These are phyloP conservation scores for Tolypocladium ophioglossoides DNA, from an alignment of 2,329 filamentous ascomycete species.

Conservation along the genomic window DNA sequence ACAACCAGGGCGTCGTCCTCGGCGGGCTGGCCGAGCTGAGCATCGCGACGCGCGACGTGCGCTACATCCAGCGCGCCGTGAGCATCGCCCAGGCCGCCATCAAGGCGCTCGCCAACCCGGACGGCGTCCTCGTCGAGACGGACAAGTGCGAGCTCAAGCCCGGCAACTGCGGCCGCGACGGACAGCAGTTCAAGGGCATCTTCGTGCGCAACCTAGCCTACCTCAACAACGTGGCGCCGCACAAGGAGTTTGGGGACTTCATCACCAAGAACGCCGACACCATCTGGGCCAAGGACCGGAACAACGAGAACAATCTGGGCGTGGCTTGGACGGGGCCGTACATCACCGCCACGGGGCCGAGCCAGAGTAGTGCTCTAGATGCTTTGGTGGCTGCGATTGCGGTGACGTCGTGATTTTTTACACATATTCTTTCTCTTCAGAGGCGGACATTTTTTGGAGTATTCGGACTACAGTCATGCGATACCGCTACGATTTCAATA, in stretches of 20 bases:
- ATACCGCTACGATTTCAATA: not conserved
- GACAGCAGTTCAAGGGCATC: slow-evolving; percentile 61
- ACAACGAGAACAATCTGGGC: slow-evolving; percentile 38
- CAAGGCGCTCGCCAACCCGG: slow-evolving; percentile 26
- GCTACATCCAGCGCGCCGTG: slow-evolving; percentile 30
- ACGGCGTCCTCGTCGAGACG: slow-evolving; percentile 33
- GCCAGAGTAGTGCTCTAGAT: slow-evolving; percentile 57
- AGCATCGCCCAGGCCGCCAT: slow-evolving; percentile 44
- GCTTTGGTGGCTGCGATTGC: slow-evolving; percentile 51
- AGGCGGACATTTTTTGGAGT: not conserved
- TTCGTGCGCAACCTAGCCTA: slow-evolving; percentile 55
- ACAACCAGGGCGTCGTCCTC: slow-evolving; percentile 50
- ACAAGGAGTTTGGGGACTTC: slow-evolving; percentile 38
- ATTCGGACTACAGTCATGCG: not conserved
- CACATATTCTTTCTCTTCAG: not conserved
- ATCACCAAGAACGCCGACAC: slow-evolving; percentile 52
- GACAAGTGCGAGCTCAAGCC: slow-evolving; percentile 22
- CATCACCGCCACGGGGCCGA: slow-evolving; percentile 37
- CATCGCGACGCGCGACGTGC: slow-evolving; percentile 28
- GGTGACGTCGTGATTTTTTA: slow-evolving; percentile 13
- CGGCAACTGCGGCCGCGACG: slow-evolving; percentile 34
- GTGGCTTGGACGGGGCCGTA: slow-evolving; percentile 57
- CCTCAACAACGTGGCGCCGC: slow-evolving; percentile 40
- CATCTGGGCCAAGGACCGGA: slow-evolving; percentile 52
- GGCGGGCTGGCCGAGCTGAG: slow-evolving; percentile 43